Percentiles rank a stretch among this genome's conserved stretches.
Conservation (phyloP, 208 protist species). For the Porcisia deanei region DNA sequence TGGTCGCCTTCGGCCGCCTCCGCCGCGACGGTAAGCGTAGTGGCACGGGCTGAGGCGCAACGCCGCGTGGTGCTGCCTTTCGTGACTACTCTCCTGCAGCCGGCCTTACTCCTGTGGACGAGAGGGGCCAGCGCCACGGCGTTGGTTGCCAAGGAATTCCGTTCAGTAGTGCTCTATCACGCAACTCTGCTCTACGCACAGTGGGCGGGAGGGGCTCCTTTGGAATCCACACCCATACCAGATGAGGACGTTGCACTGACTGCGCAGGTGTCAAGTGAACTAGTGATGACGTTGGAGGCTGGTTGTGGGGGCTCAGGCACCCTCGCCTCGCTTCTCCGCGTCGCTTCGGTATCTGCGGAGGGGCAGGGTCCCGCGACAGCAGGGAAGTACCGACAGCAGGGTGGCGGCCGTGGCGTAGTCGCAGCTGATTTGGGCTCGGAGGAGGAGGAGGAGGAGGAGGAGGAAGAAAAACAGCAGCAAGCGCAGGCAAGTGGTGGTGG, state of each 20-base stretch:
- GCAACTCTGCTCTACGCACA: conserved; percentile 43
- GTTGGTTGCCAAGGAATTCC: conserved; percentile 11
- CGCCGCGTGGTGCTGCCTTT: conserved; percentile 32
- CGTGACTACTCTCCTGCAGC: conserved; percentile 12
- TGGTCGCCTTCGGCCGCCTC: conserved; percentile 17
- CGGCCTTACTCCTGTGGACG: conserved; percentile 17
- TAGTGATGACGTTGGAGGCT: conserved; percentile 10
- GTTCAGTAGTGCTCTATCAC: conserved; percentile 37
- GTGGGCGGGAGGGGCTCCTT: background rate
- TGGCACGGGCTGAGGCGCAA: background rate
- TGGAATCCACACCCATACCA: no score
- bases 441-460: conserved; percentile 14
- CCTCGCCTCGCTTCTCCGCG: conserved; percentile 7
- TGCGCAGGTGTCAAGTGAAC: conserved; percentile 7
- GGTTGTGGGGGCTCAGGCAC: background rate
- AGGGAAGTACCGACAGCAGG: background rate
- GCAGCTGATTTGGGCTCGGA: conserved; percentile 15
- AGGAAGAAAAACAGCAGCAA: background rate
- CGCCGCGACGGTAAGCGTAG: background rate
- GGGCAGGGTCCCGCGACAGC: background rate
- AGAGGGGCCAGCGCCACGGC: background rate
- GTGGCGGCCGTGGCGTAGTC: background rate
- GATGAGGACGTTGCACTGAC: background rate
- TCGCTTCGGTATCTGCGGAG: background rate
- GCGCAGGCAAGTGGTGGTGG: background rate